A percentile compares a stretch with the other conserved stretches of the same genome.
These are phyloP conservation scores for Tetrahymena malaccensis DNA, from an alignment of 73 alveolate genomes.

Conservation along the genomic window DNA sequence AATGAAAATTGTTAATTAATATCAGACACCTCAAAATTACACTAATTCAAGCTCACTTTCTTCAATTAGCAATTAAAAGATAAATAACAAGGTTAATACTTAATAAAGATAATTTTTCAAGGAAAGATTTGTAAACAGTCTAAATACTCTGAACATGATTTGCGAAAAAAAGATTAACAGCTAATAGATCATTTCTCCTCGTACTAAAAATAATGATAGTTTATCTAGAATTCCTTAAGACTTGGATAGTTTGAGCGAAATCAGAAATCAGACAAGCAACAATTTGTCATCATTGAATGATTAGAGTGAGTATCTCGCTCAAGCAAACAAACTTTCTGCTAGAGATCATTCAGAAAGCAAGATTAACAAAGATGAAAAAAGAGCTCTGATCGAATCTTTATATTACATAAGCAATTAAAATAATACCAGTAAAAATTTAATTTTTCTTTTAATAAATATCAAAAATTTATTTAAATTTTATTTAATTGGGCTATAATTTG, in stretches of 20 bases:
- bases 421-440: background rate
- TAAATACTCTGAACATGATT: background rate
- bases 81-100: background rate
- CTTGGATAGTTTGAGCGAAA: background rate
- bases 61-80: background rate
- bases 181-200: background rate
- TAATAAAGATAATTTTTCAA: background rate
- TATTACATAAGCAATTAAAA: background rate
- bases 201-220: background rate
- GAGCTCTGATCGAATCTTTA: background rate
- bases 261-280: background rate
- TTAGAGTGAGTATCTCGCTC: background rate
- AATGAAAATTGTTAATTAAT: background rate
- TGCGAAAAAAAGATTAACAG: background rate
- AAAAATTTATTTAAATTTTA: background rate
- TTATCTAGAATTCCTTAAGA: background rate
- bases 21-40: background rate
- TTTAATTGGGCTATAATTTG: background rate
- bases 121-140: background rate
- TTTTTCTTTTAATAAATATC: background rate
- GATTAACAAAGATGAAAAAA: background rate
- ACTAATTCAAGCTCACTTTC: background rate
- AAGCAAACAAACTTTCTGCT: background rate
- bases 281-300: background rate
- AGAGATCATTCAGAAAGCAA: background rate